Base-by-base conservation (phyloP, 257 asterid genomes). In the Nicotiana paniculata region DNA sequence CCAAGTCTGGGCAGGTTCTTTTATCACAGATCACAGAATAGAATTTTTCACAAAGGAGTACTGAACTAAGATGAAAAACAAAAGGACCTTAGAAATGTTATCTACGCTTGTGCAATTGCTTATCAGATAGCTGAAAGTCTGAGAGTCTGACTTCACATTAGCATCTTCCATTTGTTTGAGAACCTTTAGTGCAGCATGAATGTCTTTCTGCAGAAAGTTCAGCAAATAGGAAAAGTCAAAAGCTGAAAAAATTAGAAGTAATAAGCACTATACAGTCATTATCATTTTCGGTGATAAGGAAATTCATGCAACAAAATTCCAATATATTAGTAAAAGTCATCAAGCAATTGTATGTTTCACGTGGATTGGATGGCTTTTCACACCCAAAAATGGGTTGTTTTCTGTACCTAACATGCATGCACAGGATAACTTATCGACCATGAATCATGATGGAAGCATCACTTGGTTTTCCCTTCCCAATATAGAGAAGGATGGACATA, bases 151-250 rank as follows among this genome's bases (percentile, higher is more conserved):
- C 87, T 93, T 88, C 84, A 96, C 95, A 81, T 86, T 87, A 63
- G 93, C 97, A 64, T 88, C 90, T 89, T 91, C 93, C 98, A 96
- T 94, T 89, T 88, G 91, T 88, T 88, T 88, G 86, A 94, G 95
- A 88, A 92, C 97, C 65, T 46, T 67, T 72, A 77, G 81, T 69
- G 91, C 99, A 83, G 91, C 85, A 10, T 6, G n/a, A 58, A 84
- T 37, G 83, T 93, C 88, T 84, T 94, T 94, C 98, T 95, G 97
- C 90, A 89, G 78, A 48, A 83, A 81, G 75, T 70, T 62, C 85
- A 86, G 85, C 35, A 80, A 86, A 59, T 78, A 58, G 24, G 68
- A 77, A 75, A 76, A 30, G 79, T 89, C 86, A 79, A 80, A 80
- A 61, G 72, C 83, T 72, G 62, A 77, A 79, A 77, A 53, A 65